Conservation (phyloP, 208 protist genomes). For the Acanthamoeba sp. region DNA sequence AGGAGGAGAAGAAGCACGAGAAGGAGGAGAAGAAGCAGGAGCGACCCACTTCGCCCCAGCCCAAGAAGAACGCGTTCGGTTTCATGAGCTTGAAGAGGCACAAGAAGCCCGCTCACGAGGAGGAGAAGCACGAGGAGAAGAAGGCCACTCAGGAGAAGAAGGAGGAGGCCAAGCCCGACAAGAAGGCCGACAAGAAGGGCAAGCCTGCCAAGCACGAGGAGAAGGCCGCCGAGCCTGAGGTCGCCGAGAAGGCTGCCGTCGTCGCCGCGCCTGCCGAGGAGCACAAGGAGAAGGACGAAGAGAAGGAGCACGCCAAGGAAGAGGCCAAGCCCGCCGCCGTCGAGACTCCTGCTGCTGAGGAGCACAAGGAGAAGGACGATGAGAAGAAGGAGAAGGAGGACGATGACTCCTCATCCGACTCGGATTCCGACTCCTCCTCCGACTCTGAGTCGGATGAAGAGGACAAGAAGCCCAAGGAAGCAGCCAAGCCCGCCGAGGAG, state of each 20-base stretch:
- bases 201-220: not conserved
- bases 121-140: not conserved
- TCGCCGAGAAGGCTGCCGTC: not conserved
- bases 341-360: no score
- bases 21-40: conserved; percentile 7
- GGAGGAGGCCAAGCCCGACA: not conserved
- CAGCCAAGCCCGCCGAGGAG: not conserved
- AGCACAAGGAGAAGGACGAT: no score
- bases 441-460: not conserved
- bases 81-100: conserved; percentile 33
- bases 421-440: not conserved
- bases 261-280: not conserved
- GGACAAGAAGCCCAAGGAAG: not conserved
- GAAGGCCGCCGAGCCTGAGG: not conserved
- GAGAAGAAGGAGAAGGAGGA: no score
- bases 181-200: not conserved
- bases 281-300: no score
- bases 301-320: not conserved
- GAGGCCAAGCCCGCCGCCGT: not conserved
- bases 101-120: conserved; percentile 16
- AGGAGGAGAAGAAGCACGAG: not conserved
- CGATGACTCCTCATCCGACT: no score
- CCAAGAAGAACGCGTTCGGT: conserved; percentile 14
- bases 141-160: not conserved
- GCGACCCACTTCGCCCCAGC: not conserved